These are phyloP conservation scores for Lecanoromycetidae sp. DNA, from an alignment of 2,329 filamentous ascomycete genomes.

Conservation along the genomic window DNA sequence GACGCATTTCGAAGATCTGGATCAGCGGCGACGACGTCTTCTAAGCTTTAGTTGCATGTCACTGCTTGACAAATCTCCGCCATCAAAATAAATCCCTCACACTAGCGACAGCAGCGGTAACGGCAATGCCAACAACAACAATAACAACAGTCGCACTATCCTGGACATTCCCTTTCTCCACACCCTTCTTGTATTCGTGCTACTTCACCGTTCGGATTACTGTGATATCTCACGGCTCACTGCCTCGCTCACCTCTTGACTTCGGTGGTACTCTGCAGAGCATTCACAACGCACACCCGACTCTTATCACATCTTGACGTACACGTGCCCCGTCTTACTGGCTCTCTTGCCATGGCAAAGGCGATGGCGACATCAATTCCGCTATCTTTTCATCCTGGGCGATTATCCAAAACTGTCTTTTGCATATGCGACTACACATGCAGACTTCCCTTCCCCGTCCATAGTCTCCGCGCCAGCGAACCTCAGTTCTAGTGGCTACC, in stretches of 20 bases:
- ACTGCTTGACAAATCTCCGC: neutral
- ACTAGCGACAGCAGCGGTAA: no score
- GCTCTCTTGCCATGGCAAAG: neutral
- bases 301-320: neutral
- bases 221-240: neutral
- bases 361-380: neutral
- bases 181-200: neutral
- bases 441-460: neutral
- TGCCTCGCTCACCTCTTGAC: neutral
- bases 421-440: constrained; percentile 9
- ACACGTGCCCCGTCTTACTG: constrained; percentile 3
- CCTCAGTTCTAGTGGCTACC: neutral
- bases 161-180: neutral
- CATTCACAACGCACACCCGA: neutral
- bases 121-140: no score
- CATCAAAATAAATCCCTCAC: constrained; percentile 3
- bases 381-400: neutral
- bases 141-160: no score
- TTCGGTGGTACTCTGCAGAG: neutral
- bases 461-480: constrained; percentile 5
- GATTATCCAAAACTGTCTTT: neutral
- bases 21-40: neutral
- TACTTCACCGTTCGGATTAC: neutral
- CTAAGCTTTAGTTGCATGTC: neutral
- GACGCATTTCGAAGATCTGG: neutral